A percentile compares a stretch with the other conserved stretches of the same genome.
phyloP scores from a whole-genome alignment of 2,329 filamentous ascomycete species.

The Juglanconis sp. region DNA sequence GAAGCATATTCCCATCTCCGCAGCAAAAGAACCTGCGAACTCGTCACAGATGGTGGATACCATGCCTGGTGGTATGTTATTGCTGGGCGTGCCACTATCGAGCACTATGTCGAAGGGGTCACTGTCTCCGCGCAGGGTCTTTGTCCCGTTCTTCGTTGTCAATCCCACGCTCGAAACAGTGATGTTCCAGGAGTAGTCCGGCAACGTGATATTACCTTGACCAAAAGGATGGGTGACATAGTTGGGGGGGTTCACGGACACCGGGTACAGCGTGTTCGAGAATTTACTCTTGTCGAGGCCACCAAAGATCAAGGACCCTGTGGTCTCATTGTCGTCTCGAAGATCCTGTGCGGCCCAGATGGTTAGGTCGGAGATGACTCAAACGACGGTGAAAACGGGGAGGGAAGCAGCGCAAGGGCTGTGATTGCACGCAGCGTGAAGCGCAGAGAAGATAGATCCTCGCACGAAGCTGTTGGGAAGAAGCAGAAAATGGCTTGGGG shows the following conservation, averaged over 20 bases:
- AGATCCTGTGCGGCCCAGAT: not conserved
- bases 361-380: not conserved
- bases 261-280: not conserved
- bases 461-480: not conserved
- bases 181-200: not conserved
- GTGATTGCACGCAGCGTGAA: no score
- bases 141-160: not conserved
- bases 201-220: not conserved
- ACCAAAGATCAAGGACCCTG: not conserved
- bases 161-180: not conserved
- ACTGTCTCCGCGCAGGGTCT: not conserved
- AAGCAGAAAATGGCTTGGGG: not conserved
- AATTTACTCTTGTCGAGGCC: not conserved
- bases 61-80: not conserved
- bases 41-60: not conserved
- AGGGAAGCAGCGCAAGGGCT: not conserved
- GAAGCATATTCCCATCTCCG: not conserved
- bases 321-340: not conserved
- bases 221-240: no score
- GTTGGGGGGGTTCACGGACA: not conserved
- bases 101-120: not conserved
- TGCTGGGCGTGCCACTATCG: not conserved
- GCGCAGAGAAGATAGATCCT: no score
- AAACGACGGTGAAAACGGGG: not conserved
- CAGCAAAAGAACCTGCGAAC: not conserved